Evolutionary conservation across 2,329 filamentous ascomycete genomes (phyloP).

Genomic region (Colletotrichum melonis): DNA sequence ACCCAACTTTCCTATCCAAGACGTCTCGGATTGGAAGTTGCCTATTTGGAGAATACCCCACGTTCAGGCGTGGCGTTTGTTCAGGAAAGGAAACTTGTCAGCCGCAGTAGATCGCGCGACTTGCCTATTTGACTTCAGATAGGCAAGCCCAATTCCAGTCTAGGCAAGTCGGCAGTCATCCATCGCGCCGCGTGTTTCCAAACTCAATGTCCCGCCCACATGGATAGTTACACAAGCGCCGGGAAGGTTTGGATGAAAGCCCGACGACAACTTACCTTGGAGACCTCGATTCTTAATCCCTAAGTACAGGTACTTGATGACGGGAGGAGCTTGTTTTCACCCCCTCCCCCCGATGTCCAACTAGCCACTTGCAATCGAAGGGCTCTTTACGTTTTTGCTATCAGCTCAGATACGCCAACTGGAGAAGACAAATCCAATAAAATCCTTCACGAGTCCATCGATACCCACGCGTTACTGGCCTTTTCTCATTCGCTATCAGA

Average conservation of each 20-base stretch:
- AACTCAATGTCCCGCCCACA: not conserved
- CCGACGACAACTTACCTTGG: not conserved
- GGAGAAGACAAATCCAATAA: not conserved
- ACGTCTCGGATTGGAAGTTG: not conserved
- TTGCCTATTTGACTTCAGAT: not conserved
- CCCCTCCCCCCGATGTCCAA: not conserved
- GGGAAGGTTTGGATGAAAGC: not conserved
- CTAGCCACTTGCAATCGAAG: not conserved
- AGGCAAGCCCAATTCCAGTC: not conserved
- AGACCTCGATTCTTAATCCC: not conserved
- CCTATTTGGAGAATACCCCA: not conserved
- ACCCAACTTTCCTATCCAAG: not conserved
- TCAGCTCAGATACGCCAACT: not conserved
- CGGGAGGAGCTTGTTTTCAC: too few relatives aligned
- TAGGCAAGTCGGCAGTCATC: not conserved
- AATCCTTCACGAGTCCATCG: not conserved
- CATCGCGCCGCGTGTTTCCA: not conserved
- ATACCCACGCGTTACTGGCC: too few relatives aligned
- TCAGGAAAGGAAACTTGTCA: not conserved
- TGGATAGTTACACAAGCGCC: not conserved
- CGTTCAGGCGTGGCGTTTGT: too few relatives aligned
- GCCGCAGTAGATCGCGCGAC: not conserved
- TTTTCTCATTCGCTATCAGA: not conserved
- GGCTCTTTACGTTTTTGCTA: not conserved
- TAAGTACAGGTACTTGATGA: not conserved